These are phyloP conservation scores for Trichophyton verrucosum DNA, from an alignment of 2,329 filamentous ascomycete species.

Conservation along the genomic window DNA sequence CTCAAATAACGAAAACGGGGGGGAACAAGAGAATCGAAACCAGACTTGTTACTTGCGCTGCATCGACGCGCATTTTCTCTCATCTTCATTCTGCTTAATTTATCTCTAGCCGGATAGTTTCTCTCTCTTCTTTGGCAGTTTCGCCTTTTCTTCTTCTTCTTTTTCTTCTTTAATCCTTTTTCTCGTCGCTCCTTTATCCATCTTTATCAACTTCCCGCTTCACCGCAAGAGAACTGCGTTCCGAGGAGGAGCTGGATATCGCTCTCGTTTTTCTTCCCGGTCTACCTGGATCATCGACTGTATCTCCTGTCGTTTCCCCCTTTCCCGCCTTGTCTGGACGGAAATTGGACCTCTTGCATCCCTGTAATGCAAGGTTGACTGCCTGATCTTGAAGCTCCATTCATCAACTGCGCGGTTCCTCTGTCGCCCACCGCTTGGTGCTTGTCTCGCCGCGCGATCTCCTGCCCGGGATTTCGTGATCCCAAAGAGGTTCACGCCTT, in stretches of 20 bases:
- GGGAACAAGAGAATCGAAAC: background rate
- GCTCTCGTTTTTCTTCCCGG: background rate
- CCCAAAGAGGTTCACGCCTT: background rate
- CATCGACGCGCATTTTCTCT: background rate
- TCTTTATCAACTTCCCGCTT: background rate
- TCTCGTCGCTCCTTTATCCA: constrained; percentile 1
- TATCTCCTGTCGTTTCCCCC: background rate
- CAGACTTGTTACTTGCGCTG: background rate
- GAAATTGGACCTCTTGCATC: background rate
- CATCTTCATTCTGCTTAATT: background rate
- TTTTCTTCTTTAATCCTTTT: constrained; percentile 4
- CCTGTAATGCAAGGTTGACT: constrained; percentile 2
- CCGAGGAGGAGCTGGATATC: background rate
- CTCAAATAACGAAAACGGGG: background rate
- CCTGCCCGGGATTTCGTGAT: background rate
- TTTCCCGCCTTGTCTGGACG: background rate
- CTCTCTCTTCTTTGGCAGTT: background rate
- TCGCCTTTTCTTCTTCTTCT: background rate
- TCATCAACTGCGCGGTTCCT: background rate
- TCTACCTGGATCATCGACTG: background rate
- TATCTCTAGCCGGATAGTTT: background rate
- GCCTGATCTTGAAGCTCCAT: background rate
- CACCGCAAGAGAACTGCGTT: background rate
- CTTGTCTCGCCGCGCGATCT: background rate
- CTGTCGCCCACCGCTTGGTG: background rate